Conservation (phyloP, 1,139 yeast genomes). For the Saccharomycopsis crataegensis region DNA sequence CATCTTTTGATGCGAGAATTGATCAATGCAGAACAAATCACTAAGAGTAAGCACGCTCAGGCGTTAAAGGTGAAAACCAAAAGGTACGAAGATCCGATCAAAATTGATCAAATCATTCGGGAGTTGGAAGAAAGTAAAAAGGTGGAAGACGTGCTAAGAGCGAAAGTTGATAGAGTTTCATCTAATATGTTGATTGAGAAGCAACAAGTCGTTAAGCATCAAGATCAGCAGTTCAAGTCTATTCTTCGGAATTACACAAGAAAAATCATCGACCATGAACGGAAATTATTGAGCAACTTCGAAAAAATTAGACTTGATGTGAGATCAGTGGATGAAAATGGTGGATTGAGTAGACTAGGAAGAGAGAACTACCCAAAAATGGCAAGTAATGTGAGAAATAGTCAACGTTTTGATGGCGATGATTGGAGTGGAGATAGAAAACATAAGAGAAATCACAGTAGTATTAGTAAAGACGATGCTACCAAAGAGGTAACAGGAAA, state of each 20-base stretch:
- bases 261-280: constrained; percentile 76
- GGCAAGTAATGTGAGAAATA: constrained; percentile 27
- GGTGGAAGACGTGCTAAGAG: constrained; percentile 63
- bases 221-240: constrained; percentile 48
- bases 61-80: constrained; percentile 73
- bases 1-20: constrained; percentile 89
- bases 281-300: constrained; percentile 69
- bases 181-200: constrained; percentile 79
- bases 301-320: constrained; percentile 71
- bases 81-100: constrained; percentile 73
- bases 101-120: constrained; percentile 84
- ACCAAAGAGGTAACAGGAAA: constrained; percentile 23
- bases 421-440: constrained; percentile 55
- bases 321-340: constrained; percentile 66
- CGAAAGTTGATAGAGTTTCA: constrained; percentile 75
- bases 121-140: constrained; percentile 75
- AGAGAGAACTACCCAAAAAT: constrained; percentile 51
- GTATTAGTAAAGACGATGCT: constrained; percentile 28
- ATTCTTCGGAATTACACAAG: constrained; percentile 56
- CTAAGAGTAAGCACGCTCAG: constrained; percentile 61
- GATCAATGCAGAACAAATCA: constrained; percentile 66
- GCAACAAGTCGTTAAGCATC: constrained; percentile 44
- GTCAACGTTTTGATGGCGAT: constrained; percentile 51
- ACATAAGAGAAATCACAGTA: constrained; percentile 22
- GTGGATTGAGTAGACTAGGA: constrained; percentile 81